phyloP scores from a whole-genome alignment of 345 rosid genomes.

The Eucalyptus urophylla region DNA sequence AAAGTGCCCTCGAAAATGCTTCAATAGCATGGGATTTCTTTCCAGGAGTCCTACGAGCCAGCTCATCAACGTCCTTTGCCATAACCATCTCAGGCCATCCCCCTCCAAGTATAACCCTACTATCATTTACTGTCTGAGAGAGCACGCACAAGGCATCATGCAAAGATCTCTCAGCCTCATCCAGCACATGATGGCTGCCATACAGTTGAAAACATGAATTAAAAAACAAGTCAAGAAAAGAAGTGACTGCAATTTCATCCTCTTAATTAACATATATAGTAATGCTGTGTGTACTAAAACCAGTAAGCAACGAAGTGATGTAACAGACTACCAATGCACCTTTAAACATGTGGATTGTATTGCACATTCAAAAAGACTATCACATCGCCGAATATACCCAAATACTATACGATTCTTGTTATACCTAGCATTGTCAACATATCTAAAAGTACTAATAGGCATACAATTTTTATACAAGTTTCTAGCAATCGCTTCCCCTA shows the following conservation, averaged over 20 bases:
- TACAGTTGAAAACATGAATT: background rate
- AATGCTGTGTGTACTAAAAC: background rate
- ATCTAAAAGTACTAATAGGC: background rate
- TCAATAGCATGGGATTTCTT: constrained; percentile 92
- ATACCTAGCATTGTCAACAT: background rate
- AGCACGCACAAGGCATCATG: constrained; percentile 97
- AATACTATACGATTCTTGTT: background rate
- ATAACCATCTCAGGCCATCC: constrained; percentile 99
- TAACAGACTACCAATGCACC: background rate
- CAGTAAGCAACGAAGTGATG: background rate
- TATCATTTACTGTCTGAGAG: constrained; percentile 88
- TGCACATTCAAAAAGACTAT: background rate
- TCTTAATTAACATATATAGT: background rate
- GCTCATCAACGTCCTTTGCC: constrained; percentile 94
- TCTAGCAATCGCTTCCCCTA: background rate
- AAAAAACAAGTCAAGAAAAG: background rate
- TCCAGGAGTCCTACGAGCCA: constrained; percentile 88
- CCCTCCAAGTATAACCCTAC: constrained; percentile 89
- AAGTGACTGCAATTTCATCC: background rate
- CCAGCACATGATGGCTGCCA: constrained; percentile 90
- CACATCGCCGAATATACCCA: background rate
- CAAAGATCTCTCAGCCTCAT: constrained; percentile 96
- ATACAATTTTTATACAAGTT: background rate
- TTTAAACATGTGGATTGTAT: background rate
- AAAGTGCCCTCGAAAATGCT: constrained; percentile 80